Evolutionary conservation across 2,329 filamentous ascomycete genomes (phyloP), one percentile per base, ranked within the genome.

Genomic region (Dactylonectria estremocensis): DNA sequence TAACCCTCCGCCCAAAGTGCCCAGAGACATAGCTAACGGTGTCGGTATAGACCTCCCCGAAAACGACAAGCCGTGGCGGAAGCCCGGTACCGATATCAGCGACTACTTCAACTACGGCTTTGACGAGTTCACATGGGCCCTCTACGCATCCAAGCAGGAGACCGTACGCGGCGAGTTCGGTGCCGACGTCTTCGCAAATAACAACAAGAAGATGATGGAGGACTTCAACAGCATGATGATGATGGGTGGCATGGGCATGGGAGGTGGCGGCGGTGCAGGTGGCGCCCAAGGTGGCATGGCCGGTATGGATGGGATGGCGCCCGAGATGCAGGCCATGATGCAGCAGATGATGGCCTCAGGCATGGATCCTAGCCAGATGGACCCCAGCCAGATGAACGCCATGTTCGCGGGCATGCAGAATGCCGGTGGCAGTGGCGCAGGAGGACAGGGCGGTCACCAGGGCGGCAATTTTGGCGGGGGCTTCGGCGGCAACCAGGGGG

Each of bases 31-130:
- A 18, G 35, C 59, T 65, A 57, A 72, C 72, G 24, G 72, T 40
- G 61, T 52, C 50, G 24, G 11, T 6, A 33, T 68, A 88, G 90
- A 92, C 76, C 88, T 95, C 20, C 87, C 90, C 43, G 91, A 93
- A 8, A 94, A 95, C 76, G 93, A 95, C 70, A 98, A 98, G 80
- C 95, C 95, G 18, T 99, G 96, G 96, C 91, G 96, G 50, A 92
- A 95, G 71, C 96, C 96, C 0, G 96, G 96, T 53, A 95, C 95
- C 11, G 96, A 99, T 77, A 90, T 97, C 61, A 96, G 93, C 67
- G 96, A 99, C 80, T 98, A 97, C 83, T 98, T 98, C 89, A 98
- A 98, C 85, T 98, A 98, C 82, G 95, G 95, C 66, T 98, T 98
- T 78, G 95, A 98, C 82, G 95, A 98, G 81, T 98, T 98, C 81